phyloP scores from a whole-genome alignment of 2,329 filamentous ascomycete genomes.

The Botrytis sinoallii region DNA sequence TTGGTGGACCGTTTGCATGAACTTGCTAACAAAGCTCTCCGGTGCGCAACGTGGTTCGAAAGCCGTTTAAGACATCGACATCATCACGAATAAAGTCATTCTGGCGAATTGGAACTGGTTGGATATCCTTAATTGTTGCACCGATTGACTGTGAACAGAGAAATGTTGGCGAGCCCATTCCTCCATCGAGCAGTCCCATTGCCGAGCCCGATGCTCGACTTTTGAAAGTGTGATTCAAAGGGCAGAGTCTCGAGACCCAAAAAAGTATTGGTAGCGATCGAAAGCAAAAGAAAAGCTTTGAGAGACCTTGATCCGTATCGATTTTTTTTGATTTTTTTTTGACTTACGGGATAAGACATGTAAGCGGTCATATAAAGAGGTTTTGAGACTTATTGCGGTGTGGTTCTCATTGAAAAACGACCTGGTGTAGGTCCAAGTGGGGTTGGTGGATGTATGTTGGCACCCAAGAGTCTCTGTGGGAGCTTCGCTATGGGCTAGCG shows the following conservation, averaged over 20 bases:
- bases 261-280: not conserved
- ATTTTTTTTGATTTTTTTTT: not conserved
- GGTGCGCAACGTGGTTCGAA: not conserved
- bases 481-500: not conserved
- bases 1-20: not conserved
- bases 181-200: not conserved
- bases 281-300: not conserved
- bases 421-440: not conserved
- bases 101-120: constrained; percentile 19
- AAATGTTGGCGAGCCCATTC: not conserved
- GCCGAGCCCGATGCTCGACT: no score
- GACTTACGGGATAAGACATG: not conserved
- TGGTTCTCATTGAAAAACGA: not conserved
- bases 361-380: not conserved
- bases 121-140: constrained; percentile 25
- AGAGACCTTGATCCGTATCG: not conserved
- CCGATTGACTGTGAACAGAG: constrained; percentile 17
- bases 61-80: not conserved
- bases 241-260: not conserved
- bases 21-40: not conserved
- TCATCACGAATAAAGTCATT: constrained; percentile 13
- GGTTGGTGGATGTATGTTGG: not conserved
- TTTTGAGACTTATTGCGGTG: not conserved
- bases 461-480: not conserved
- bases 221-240: no score